Evolutionary conservation across 768 basidiomycete species (phyloP).

Genomic region (Podaxis pistillaris): DNA sequence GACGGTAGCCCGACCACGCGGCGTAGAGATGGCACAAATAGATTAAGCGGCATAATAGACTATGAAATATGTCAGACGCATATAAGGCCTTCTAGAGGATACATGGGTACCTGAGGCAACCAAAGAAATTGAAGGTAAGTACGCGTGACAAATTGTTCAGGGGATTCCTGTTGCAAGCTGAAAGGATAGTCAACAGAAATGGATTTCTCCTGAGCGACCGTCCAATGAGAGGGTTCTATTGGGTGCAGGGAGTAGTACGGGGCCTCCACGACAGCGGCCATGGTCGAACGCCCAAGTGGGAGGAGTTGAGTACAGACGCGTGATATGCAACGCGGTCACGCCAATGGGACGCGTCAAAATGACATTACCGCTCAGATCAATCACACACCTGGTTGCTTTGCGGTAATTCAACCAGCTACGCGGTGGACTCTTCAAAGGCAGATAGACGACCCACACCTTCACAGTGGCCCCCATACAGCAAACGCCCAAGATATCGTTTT

Average conservation of each 20-base stretch:
- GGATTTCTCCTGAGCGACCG: constrained; percentile 54
- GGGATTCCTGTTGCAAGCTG: constrained; percentile 39
- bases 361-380: too few species aligned
- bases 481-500: too few species aligned
- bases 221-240: constrained; percentile 38
- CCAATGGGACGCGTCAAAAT: background rate
- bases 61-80: constrained; percentile 24
- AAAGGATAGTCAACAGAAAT: constrained; percentile 60
- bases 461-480: too few species aligned
- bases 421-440: too few species aligned
- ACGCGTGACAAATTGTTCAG: constrained; percentile 58
- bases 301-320: background rate
- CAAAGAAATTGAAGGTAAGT: constrained; percentile 76
- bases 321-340: background rate
- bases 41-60: constrained; percentile 69
- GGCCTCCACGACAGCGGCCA: background rate
- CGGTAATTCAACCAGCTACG: too few species aligned
- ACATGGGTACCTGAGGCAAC: constrained; percentile 62
- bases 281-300: background rate
- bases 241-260: background rate
- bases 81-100: background rate
- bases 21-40: constrained; percentile 54
- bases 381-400: too few species aligned
- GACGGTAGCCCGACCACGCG: constrained; percentile 43
- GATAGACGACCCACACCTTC: too few species aligned